Conservation (phyloP, 371 early-diverging fungal species). For the Mortierella sp. region DNA sequence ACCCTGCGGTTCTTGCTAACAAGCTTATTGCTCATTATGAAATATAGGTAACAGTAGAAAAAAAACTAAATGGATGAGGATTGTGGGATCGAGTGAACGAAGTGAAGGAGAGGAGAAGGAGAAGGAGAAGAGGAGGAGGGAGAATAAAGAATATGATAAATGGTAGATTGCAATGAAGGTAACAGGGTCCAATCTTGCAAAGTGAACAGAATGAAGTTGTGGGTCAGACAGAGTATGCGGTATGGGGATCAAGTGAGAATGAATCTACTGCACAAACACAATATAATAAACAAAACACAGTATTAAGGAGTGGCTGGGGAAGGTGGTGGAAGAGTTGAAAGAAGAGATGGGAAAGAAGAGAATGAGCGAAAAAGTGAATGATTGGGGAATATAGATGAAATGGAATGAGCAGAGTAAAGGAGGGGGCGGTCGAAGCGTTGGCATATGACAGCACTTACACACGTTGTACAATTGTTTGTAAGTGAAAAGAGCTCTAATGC, state of each 20-base stretch:
- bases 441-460: constrained; percentile 5
- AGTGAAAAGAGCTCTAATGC: neutral
- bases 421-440: constrained; percentile 1
- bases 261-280: neutral
- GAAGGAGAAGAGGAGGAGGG: neutral
- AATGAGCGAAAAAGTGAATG: neutral
- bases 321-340: neutral
- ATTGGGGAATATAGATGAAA: neutral
- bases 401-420: neutral
- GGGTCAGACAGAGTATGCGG: neutral
- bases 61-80: neutral
- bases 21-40: constrained; percentile 41
- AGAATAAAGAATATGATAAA: neutral
- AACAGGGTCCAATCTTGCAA: constrained; percentile 32
- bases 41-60: neutral
- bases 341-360: neutral
- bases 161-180: neutral
- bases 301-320: neutral
- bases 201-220: constrained; percentile 34
- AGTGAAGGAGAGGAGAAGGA: neutral
- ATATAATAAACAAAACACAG: neutral
- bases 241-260: constrained; percentile 1
- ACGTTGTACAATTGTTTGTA: neutral
- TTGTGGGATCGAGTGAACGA: neutral
- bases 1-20: constrained; percentile 35